phyloP scores from a whole-genome alignment of 495 filamentous ascomycete genomes.

The Neurospora intermedia region DNA sequence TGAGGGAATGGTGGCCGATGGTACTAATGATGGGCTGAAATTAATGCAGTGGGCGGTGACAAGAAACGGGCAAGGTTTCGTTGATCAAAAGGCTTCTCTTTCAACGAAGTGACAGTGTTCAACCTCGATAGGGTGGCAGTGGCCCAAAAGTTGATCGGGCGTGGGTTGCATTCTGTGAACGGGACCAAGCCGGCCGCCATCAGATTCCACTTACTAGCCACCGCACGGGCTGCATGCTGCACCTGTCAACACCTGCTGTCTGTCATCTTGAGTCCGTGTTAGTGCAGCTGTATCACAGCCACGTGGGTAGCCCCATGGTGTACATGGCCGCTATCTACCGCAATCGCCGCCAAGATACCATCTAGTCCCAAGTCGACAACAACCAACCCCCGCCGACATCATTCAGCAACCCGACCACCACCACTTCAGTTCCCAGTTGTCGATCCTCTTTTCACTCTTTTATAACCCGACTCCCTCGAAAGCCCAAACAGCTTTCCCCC shows the following conservation, averaged over 20 bases:
- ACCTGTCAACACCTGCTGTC: not conserved
- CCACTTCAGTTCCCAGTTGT: conserved; percentile 1
- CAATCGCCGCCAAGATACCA: not conserved
- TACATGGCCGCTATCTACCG: not conserved
- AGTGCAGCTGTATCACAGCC: not conserved
- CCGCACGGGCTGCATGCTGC: not conserved
- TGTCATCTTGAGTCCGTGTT: not conserved
- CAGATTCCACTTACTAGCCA: not conserved
- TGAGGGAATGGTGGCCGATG: not conserved
- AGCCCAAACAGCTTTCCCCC: conserved; percentile 15
- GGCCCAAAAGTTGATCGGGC: not conserved
- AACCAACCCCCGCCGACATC: not conserved
- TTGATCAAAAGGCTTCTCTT: not conserved
- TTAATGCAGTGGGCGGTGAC: not conserved
- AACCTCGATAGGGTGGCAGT: not conserved
- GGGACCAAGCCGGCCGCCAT: not conserved
- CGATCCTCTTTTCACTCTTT: not conserved
- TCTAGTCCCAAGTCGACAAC: not conserved
- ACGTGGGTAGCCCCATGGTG: not conserved
- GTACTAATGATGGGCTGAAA: not conserved
- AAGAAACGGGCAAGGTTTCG: not conserved
- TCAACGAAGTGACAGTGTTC: not conserved
- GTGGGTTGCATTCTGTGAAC: not conserved
- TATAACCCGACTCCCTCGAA: not conserved
- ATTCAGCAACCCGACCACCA: not conserved